A percentile compares a stretch with the other conserved stretches of the same genome.
Evolutionary conservation across 768 basidiomycete species (phyloP).

Genomic region (Auriculariales sp.): DNA sequence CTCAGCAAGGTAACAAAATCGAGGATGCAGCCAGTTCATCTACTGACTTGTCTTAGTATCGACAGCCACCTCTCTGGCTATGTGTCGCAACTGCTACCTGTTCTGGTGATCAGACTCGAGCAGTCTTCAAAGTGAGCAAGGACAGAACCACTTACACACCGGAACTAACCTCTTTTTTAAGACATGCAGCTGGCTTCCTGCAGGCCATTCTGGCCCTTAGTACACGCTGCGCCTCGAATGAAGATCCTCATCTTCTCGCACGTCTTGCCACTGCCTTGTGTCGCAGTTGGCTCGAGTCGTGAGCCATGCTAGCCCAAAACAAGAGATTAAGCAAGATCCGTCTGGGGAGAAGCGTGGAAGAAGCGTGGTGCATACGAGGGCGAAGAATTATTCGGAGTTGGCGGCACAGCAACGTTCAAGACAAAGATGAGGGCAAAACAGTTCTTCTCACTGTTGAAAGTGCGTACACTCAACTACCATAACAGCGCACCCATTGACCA

Average conservation of each 20-base stretch:
- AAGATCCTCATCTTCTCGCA: slow-evolving; percentile 30
- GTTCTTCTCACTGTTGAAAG: slow-evolving; percentile 44
- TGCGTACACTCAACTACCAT: slow-evolving; percentile 17
- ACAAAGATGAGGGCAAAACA: slow-evolving; percentile 35
- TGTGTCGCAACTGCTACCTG: slow-evolving; percentile 32
- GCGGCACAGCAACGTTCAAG: slow-evolving; percentile 32
- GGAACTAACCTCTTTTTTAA: no score
- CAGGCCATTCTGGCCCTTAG: slow-evolving; percentile 30
- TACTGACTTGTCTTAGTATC: slow-evolving; percentile 7
- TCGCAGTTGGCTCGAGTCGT: slow-evolving; percentile 35
- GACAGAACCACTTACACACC: no score
- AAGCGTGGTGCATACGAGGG: slow-evolving; percentile 64
- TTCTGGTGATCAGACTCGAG: slow-evolving; percentile 20
- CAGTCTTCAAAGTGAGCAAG: slow-evolving; percentile 24
- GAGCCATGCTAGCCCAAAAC: slow-evolving; percentile 14
- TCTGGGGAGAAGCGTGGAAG: slow-evolving; percentile 27
- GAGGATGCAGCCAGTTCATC: slow-evolving; percentile 1
- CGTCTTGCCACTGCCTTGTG: slow-evolving; percentile 42
- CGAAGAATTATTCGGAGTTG: slow-evolving; percentile 50
- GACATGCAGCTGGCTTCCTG: no score
- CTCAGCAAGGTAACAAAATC: slow-evolving; percentile 29
- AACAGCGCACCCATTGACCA: neutral
- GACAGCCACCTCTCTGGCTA: slow-evolving; percentile 42
- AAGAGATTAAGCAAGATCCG: no score
- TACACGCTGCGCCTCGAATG: slow-evolving; percentile 26